Base-by-base conservation (phyloP, 495 filamentous ascomycete genomes). In the Elaphomyces granulatus region DNA sequence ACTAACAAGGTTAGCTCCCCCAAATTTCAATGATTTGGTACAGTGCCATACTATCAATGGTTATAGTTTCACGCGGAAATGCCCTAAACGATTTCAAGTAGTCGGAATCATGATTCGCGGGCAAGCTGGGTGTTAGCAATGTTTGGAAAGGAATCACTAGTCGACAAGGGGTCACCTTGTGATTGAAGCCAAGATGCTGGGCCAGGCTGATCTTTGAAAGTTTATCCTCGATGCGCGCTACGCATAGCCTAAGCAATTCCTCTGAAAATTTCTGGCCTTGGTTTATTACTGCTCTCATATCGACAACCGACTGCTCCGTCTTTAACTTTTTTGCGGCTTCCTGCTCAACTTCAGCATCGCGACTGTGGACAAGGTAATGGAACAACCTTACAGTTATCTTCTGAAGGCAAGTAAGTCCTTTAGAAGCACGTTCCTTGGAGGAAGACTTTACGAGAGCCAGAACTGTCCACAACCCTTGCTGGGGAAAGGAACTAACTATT, bases 401-500 rank as follows among this genome's bases (percentile, higher is more conserved):
- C 38, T 70, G 51, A n/a, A 73, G 56, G 45, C 68, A 73, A 32
- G 50, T 54, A 10, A 58, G 55, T 7, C 70, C 71, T 40, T 61
- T 54, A 8, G 53, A 61, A 9, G 64, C 64, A 48, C 63, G 55
- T 18, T 69, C 69, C 39, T 68, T 69, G 35, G 59, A 65, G 28
- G 65, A 72, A 4, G 60, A 73, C 47, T 72, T 74, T 31, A 82
- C 78, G 15, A 94, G 78, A 4, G 88, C 83, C 38, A 95, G 72
- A 9, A 96, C 61, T 44, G 77, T 83, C 92, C 90, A 99, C 34
- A 96, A 56, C n/a, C 87, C 81, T 58, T 96, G 90, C 49, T 83
- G 80, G 2, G 90, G 88, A 53, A 94, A 77, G 12, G 71, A 58
- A 15, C 74, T 63, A 17, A 94, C 78, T 32, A 93, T 81, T 51